Percentiles rank a stretch among this genome's conserved stretches.
Conservation (phyloP, 352 stramenopile genomes). For the Aphanomyces astaci region DNA sequence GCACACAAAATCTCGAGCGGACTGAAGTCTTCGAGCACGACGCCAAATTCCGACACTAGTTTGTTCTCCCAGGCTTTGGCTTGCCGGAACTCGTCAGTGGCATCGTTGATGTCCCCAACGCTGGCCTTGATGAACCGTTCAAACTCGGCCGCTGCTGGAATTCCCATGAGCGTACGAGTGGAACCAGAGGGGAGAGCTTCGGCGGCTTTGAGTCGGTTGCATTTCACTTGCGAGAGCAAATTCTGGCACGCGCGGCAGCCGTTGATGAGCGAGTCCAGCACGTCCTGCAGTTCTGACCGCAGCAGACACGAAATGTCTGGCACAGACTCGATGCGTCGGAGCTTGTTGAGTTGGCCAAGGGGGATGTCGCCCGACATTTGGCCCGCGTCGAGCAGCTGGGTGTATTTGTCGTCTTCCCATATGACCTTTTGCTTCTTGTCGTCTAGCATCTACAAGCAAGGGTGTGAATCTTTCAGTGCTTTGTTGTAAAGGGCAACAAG, state of each 20-base stretch:
- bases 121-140: constrained; percentile 21
- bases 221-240: background rate
- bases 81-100: constrained; percentile 7
- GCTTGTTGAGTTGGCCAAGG: background rate
- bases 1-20: constrained; percentile 14
- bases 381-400: background rate
- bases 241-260: constrained; percentile 13
- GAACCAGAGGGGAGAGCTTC: too few species aligned
- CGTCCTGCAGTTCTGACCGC: constrained; percentile 15
- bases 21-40: constrained; percentile 20
- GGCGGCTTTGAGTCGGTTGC: background rate
- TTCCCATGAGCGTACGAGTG: background rate
- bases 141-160: background rate
- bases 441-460: constrained; percentile 15
- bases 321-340: background rate
- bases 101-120: constrained; percentile 17
- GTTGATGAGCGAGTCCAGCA: constrained; percentile 14
- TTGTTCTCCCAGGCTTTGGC: constrained; percentile 19
- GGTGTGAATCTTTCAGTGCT: background rate
- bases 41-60: constrained; percentile 22
- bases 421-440: constrained; percentile 21
- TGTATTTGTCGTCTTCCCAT: constrained; percentile 19
- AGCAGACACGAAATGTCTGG: constrained; percentile 1
- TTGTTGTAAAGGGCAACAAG: background rate
- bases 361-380: background rate